Percentiles rank a stretch among this genome's conserved stretches.
phyloP scores from a whole-genome alignment of 1,284 basidiomycete species.

The Hemileia vastatrix region DNA sequence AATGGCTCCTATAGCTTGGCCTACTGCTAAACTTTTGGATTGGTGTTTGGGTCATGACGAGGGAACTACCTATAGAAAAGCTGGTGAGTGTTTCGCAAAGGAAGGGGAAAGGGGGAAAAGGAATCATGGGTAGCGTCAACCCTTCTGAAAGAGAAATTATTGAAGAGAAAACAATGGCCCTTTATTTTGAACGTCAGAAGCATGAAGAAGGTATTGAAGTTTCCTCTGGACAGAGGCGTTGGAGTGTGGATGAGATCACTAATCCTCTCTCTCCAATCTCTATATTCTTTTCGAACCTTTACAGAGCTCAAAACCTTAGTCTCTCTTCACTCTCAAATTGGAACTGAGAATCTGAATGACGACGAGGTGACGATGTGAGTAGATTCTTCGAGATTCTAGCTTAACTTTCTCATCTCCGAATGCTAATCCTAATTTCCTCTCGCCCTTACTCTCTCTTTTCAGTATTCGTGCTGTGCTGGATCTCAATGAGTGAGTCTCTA shows the following conservation, averaged over 20 bases:
- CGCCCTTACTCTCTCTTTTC: slow-evolving; percentile 24
- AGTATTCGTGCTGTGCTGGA: slow-evolving; percentile 37
- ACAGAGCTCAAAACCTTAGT: slow-evolving; percentile 90
- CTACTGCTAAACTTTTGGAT: slow-evolving; percentile 77
- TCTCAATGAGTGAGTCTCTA: not conserved
- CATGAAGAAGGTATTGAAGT: slow-evolving; percentile 46
- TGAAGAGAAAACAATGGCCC: not conserved
- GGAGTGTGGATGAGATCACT: not conserved
- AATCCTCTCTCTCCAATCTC: slow-evolving; percentile 4
- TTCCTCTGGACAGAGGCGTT: slow-evolving; percentile 1
- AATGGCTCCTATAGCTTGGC: slow-evolving; percentile 62
- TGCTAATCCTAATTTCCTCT: slow-evolving; percentile 27
- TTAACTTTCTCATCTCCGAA: slow-evolving; percentile 50
- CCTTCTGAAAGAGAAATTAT: too few relatives aligned
- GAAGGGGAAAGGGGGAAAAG: too few relatives aligned
- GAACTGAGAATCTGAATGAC: slow-evolving; percentile 70
- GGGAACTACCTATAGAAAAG: slow-evolving; percentile 39
- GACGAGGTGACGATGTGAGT: slow-evolving; percentile 60
- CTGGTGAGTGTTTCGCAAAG: too few relatives aligned
- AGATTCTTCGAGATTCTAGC: slow-evolving; percentile 50
- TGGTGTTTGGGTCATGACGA: slow-evolving; percentile 58
- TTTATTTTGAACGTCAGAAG: slow-evolving; percentile 50
- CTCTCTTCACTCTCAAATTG: slow-evolving; percentile 64
- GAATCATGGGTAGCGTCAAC: too few relatives aligned
- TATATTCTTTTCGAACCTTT: slow-evolving; percentile 52